Evolutionary conservation across 768 basidiomycete genomes (phyloP).

Genomic region (Boletus barrowsii): DNA sequence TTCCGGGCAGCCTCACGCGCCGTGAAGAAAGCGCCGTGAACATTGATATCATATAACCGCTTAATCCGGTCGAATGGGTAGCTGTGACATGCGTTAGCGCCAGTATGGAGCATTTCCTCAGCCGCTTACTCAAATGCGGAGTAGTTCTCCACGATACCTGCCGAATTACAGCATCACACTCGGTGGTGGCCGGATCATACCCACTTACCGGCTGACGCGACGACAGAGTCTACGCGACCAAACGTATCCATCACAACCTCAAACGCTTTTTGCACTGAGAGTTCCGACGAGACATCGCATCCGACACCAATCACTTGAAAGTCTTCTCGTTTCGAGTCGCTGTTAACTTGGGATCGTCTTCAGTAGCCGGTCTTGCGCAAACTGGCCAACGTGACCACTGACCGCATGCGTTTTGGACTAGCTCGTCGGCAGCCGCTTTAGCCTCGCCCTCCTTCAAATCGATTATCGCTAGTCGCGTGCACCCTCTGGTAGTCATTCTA

Average conservation of each 20-base stretch:
- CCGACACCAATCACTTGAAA: conserved; percentile 71
- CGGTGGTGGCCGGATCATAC: conserved; percentile 9
- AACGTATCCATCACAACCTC: conserved; percentile 56
- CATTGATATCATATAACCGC: conserved; percentile 87
- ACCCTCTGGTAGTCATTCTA: conserved; percentile 53
- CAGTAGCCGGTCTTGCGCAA: conserved; percentile 27
- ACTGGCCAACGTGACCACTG: conserved; percentile 25
- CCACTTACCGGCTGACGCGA: conserved; percentile 78
- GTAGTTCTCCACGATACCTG: conserved; percentile 87
- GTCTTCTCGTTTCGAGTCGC: conserved; percentile 51
- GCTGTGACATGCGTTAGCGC: conserved; percentile 35
- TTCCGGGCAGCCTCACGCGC: conserved; percentile 90
- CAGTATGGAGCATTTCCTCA: background rate
- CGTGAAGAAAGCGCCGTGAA: conserved; percentile 93
- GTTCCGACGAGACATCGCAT: conserved; percentile 87
- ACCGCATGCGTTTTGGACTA: conserved; percentile 54
- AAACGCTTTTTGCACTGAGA: conserved; percentile 72
- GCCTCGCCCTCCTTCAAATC: conserved; percentile 77
- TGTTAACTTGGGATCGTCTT: conserved; percentile 45
- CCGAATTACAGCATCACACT: background rate
- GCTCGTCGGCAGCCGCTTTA: conserved; percentile 62
- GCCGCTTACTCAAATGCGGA: conserved; percentile 74
- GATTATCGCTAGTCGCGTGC: conserved; percentile 73
- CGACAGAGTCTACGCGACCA: conserved; percentile 77
- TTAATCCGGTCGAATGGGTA: conserved; percentile 86